phyloP scores from a whole-genome alignment of 1,139 yeast species.

The Pichia sp. region DNA sequence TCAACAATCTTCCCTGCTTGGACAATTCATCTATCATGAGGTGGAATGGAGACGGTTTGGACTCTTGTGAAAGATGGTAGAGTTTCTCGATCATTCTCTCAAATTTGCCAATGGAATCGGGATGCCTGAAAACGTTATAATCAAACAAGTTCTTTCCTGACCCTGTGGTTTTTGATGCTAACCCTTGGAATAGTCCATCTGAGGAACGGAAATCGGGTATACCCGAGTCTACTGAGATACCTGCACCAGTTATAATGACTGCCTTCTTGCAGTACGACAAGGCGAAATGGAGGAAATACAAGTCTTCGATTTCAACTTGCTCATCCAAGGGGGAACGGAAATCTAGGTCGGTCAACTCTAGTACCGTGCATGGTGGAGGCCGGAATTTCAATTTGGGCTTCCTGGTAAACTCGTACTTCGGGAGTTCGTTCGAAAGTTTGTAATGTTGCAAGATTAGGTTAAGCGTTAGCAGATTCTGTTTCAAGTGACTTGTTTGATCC shows the following conservation, averaged over 20 bases:
- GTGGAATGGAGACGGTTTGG: slow-evolving; percentile 73
- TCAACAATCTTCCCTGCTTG: slow-evolving; percentile 55
- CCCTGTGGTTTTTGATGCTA: slow-evolving; percentile 35
- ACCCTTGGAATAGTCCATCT: slow-evolving; percentile 67
- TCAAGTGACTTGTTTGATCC: background rate
- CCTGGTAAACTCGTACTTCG: slow-evolving; percentile 17
- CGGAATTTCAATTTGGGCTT: slow-evolving; percentile 41
- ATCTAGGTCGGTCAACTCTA: slow-evolving; percentile 34
- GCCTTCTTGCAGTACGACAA: slow-evolving; percentile 45
- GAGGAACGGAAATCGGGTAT: slow-evolving; percentile 85
- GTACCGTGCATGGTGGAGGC: slow-evolving; percentile 40
- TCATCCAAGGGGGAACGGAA: slow-evolving; percentile 27
- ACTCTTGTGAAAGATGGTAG: slow-evolving; percentile 51
- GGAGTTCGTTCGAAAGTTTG: slow-evolving; percentile 12
- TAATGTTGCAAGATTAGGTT: background rate
- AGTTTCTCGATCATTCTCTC: slow-evolving; percentile 70
- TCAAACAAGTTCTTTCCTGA: slow-evolving; percentile 81
- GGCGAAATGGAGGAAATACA: slow-evolving; percentile 41
- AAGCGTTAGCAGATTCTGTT: background rate
- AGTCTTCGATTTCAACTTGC: slow-evolving; percentile 36
- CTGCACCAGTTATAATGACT: slow-evolving; percentile 78
- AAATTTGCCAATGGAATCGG: slow-evolving; percentile 55
- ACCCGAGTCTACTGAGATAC: slow-evolving; percentile 85
- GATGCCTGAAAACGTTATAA: slow-evolving; percentile 68
- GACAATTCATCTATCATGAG: slow-evolving; percentile 55